Evolutionary conservation across 176 grass and related monocot genomes (phyloP), one percentile per base, ranked within the genome.

Genomic region (Miscanthus lutarioriparius): DNA sequence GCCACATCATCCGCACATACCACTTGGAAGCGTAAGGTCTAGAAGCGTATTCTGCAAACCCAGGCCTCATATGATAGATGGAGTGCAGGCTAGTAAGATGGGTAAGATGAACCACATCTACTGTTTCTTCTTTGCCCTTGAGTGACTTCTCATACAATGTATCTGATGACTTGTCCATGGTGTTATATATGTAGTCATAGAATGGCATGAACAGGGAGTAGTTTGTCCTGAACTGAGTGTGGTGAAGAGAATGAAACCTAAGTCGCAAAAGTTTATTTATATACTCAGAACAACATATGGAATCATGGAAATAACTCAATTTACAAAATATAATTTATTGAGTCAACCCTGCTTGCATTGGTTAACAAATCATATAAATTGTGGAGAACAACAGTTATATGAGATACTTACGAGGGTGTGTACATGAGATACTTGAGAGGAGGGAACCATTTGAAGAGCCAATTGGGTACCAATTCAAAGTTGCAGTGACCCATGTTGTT

Each of bases 401-500:
- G 33, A 20, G 75, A 73, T 61, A 94, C 94, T 94, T 90, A 97
- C 91, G 91, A 97, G 74, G 94, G 94, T 4, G 95, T 97, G 62
- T 97, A 97, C 95, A 97, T 95, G 51, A 97, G 92, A 66, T 95
- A 95, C 82, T 97, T 97, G 67, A 97, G 95, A 74, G 91, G 92
- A 3, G 92, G 95, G 53, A 95, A 90, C 82, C 56, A 76, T 56
- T 82, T 56, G 68, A 97, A 95, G 14, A 97, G 67, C 90, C 85
- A 91, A 38, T 66, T 93, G 3, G 95, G 95, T 20, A 97, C 89
- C 73, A 91, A 56, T 61, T 97, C 95, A 49, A 97, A 97, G 75
- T 97, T 98, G 85, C 95, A 95, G 54, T 98, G 95, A 0, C 95
- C 91, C 92, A 98, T 90, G 75, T 98, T 98, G 85, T 98, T 98